Conservation (phyloP, 257 asterid genomes). For the Ajuga chamaepitys region DNA sequence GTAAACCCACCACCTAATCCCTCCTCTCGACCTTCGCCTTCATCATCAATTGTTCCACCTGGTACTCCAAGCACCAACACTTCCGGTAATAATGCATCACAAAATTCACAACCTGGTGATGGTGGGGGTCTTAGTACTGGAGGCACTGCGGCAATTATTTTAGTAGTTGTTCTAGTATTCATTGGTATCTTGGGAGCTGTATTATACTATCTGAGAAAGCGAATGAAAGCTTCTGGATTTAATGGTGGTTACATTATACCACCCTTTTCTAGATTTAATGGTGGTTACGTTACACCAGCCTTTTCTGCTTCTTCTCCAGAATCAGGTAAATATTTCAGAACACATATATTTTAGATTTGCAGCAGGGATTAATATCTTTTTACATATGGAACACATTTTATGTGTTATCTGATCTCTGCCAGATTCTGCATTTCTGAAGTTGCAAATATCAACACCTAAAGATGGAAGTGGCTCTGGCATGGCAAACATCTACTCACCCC, state of each 20-base stretch:
- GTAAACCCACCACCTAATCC: constrained; percentile 34
- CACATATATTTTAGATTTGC: background rate
- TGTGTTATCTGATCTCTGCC: constrained; percentile 25
- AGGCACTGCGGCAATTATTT: constrained; percentile 33
- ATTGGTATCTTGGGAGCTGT: constrained; percentile 39
- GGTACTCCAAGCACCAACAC: constrained; percentile 26
- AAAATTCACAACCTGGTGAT: constrained; percentile 20
- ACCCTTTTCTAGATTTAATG: constrained; percentile 27
- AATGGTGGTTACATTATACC: constrained; percentile 53
- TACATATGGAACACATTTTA: background rate
- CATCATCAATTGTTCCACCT: constrained; percentile 31
- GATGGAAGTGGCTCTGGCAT: constrained; percentile 31
- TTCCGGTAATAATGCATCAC: constrained; percentile 22
- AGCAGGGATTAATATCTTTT: background rate
- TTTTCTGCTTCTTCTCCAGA: constrained; percentile 39
- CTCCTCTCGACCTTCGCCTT: constrained; percentile 26
- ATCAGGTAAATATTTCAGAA: constrained; percentile 42
- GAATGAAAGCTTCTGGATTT: constrained; percentile 44
- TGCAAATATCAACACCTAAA: constrained; percentile 31
- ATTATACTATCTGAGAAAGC: constrained; percentile 47
- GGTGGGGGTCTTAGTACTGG: constrained; percentile 37
- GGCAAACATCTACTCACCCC: constrained; percentile 35
- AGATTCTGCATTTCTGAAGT: constrained; percentile 51
- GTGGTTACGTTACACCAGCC: constrained; percentile 52
- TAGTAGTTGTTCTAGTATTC: constrained; percentile 30